A percentile compares a stretch with the other conserved stretches of the same genome.
These are phyloP conservation scores for Houttuynia cordata DNA, from an alignment of 164 flowering plant genomes.

Conservation along the genomic window DNA sequence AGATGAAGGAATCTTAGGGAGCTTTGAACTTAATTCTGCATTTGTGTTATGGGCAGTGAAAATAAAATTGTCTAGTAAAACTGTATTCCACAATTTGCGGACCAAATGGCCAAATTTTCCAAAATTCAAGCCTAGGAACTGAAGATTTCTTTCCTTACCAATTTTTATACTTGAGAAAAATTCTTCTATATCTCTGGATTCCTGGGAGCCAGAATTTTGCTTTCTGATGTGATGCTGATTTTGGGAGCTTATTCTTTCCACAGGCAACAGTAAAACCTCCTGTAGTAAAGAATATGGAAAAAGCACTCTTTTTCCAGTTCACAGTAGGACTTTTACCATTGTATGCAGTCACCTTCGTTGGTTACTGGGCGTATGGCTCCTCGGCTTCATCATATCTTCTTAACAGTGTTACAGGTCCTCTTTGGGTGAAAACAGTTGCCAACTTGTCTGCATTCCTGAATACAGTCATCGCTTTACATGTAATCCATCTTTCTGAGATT, in stretches of 20 bases:
- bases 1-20: too few relatives aligned
- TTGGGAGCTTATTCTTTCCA: neutral
- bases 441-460: slow-evolving; percentile 70
- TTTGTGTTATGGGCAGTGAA: too few relatives aligned
- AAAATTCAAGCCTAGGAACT: too few relatives aligned
- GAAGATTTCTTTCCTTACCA: neutral
- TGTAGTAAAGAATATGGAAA: slow-evolving; percentile 70
- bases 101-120: too few relatives aligned
- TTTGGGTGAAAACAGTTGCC: slow-evolving; percentile 63
- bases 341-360: slow-evolving; percentile 56
- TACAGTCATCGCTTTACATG: slow-evolving; percentile 77
- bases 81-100: too few relatives aligned
- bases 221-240: neutral
- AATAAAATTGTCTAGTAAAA: too few relatives aligned
- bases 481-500: slow-evolving; percentile 11
- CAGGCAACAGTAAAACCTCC: slow-evolving; percentile 88
- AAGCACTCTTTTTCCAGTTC: slow-evolving; percentile 74
- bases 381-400: slow-evolving; percentile 62
- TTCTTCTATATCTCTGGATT: neutral
- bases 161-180: neutral
- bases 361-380: slow-evolving; percentile 92
- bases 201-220: too few relatives aligned
- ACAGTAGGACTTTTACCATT: slow-evolving; percentile 59
- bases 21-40: too few relatives aligned
- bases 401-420: slow-evolving; percentile 61